Base-by-base conservation (phyloP, 441 rosid species). In the Adansonia grandidieri region DNA sequence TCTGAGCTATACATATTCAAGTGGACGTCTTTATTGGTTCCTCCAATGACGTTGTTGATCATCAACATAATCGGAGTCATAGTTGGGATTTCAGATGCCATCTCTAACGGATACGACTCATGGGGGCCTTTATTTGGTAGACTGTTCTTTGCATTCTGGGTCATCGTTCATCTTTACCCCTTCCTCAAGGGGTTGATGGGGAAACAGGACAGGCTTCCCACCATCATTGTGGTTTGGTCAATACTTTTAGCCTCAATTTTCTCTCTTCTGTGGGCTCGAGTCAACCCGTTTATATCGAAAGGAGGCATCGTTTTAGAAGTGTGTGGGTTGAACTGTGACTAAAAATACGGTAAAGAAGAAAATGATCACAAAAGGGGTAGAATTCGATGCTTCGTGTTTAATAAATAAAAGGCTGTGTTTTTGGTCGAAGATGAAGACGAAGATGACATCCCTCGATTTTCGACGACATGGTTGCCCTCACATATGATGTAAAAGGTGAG, bases 61-160 rank as follows among this genome's bases (percentile, higher is more conserved):
- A 81, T 96, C 28, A 93, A 93, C 87, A 80, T 96, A 8, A 84
- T 93, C 0, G 99, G 98, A 60, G 89, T 96, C 64, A 51, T 96
- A 47, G 92, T 91, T 9, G 99, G 99, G 42, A 48, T 94, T 54
- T 87, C 98, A 1, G 92, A 96, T 76, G 99, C 99, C 69, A 93
- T 96, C 79, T 92, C 91, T 74, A 96, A 92, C 6, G 99, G 98
- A 3, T 96, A 96, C 13, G 97, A 94, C 77, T 87, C 99, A 0
- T 96, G 99, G 98, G 99, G 98, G 48, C 99, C 98, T 0, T 88
- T 96, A 48, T 91, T 96, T 7, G 99, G 99, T 19, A 90, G 86
- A 82, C 84, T 94, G 24, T 89, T 96, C 87, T 96, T 96, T 73
- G 92, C 98, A 0, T 73, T 94, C 48, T 96, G 99, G 99, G 99